A percentile compares a stretch with the other conserved stretches of the same genome.
Conservation (phyloP, 1,139 yeast genomes). For the Wickerhamomyces sp. region DNA sequence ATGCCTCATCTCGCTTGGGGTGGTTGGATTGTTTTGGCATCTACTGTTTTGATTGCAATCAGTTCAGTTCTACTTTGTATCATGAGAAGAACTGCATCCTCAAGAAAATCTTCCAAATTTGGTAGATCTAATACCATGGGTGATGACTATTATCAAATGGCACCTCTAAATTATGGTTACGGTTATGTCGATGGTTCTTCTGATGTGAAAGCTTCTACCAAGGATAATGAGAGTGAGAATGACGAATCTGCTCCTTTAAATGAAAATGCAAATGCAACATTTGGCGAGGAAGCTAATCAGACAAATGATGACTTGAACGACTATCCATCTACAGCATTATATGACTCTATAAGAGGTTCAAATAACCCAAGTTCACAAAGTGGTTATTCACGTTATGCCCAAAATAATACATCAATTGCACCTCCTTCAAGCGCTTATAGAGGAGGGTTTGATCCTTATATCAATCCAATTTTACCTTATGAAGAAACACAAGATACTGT, state of each 20-base stretch:
- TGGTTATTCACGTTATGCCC: constrained; percentile 8
- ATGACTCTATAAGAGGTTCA: constrained; percentile 16
- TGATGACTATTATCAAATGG: constrained; percentile 27
- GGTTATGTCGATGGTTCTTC: constrained; percentile 33
- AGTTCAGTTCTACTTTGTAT: constrained; percentile 38
- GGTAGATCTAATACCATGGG: constrained; percentile 14
- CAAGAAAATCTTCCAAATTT: constrained; percentile 35
- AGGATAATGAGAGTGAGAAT: constrained; percentile 18
- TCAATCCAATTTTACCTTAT: constrained; percentile 1
- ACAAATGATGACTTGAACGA: constrained; percentile 16
- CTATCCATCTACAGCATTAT: constrained; percentile 14
- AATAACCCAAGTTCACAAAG: constrained; percentile 9
- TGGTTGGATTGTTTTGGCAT: constrained; percentile 64
- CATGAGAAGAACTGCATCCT: constrained; percentile 47
- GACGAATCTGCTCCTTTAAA: constrained; percentile 16
- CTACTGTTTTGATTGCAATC: constrained; percentile 46
- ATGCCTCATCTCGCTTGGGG: constrained; percentile 65
- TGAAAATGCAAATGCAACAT: background rate
- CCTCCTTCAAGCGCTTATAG: constrained; percentile 19
- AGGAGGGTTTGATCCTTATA: constrained; percentile 13
- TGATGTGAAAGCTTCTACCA: constrained; percentile 24
- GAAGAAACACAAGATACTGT: background rate
- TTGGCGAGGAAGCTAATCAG: background rate
- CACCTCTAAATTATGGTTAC: constrained; percentile 30
- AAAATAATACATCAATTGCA: constrained; percentile 12